Percentiles rank a stretch among this genome's conserved stretches.
These are phyloP conservation scores for Xylaria sp. DNA, from an alignment of 495 filamentous ascomycete species.

Conservation along the genomic window DNA sequence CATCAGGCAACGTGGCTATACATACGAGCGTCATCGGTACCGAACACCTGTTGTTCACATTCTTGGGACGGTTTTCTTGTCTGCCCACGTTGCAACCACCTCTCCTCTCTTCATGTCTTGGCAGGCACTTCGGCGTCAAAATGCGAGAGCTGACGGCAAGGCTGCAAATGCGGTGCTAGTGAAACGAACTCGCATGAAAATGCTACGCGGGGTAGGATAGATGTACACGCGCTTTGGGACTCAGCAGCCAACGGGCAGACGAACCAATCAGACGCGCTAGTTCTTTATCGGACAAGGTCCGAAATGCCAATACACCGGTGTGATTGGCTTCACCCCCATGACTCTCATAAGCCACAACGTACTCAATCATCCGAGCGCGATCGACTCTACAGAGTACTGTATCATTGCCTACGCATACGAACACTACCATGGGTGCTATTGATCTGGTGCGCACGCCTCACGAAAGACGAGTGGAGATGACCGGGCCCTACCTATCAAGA, in stretches of 20 bases:
- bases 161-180: slow-evolving; percentile 4
- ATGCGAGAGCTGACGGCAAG: slow-evolving; percentile 16
- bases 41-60: neutral
- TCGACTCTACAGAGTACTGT: neutral
- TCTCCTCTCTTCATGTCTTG: neutral
- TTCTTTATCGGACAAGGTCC: neutral
- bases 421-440: neutral
- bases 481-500: slow-evolving; percentile 1
- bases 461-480: neutral
- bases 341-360: neutral
- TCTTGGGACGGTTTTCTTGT: neutral
- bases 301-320: neutral
- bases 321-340: neutral
- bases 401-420: neutral
- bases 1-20: neutral
- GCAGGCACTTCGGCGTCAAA: slow-evolving; percentile 5
- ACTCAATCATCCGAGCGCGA: neutral
- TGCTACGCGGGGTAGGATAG: slow-evolving; percentile 1
- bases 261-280: neutral
- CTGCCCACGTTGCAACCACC: neutral
- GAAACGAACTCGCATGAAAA: slow-evolving; percentile 2
- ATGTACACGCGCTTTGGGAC: neutral
- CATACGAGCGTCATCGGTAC: neutral
- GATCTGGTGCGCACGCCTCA: neutral
- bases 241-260: neutral